phyloP scores from a whole-genome alignment of 2,329 filamentous ascomycete species.

The Aureobasidium sp. region DNA sequence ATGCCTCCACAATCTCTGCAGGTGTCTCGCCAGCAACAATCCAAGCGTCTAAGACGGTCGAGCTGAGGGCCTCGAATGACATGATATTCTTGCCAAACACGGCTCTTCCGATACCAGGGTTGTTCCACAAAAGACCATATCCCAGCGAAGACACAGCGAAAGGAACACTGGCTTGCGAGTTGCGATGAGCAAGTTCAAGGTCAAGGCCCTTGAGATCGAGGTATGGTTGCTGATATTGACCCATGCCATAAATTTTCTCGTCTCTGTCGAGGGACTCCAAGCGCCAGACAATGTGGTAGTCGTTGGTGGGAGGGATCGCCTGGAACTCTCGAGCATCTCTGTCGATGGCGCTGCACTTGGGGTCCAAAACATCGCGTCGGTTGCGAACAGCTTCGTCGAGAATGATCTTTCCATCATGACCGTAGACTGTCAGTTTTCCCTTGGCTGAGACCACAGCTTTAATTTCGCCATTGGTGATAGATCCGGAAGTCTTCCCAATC shows the following conservation, averaged over 20 bases:
- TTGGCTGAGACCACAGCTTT: slow-evolving; percentile 40
- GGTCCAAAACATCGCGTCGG: slow-evolving; percentile 46
- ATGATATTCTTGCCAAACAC: slow-evolving; percentile 56
- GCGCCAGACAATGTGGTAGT: slow-evolving; percentile 52
- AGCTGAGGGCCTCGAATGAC: slow-evolving; percentile 55
- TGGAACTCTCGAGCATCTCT: slow-evolving; percentile 54
- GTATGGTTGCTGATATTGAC: slow-evolving; percentile 59
- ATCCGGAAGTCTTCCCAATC: slow-evolving; percentile 29
- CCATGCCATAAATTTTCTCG: slow-evolving; percentile 63
- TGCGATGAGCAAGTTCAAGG: slow-evolving; percentile 58
- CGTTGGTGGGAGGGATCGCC: slow-evolving; percentile 41
- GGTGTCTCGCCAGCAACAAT: slow-evolving; percentile 53
- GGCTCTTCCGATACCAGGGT: slow-evolving; percentile 54
- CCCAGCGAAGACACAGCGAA: slow-evolving; percentile 55
- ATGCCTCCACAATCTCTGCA: slow-evolving; percentile 49
- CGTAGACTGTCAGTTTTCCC: slow-evolving; percentile 46
- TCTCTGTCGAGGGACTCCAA: slow-evolving; percentile 49
- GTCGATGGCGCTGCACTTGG: slow-evolving; percentile 52
- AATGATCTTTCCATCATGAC: slow-evolving; percentile 37
- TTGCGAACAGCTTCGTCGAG: slow-evolving; percentile 50
- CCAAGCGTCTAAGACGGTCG: slow-evolving; percentile 57
- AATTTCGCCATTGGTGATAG: slow-evolving; percentile 44
- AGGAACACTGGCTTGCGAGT: slow-evolving; percentile 59
- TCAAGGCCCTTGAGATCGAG: slow-evolving; percentile 58
- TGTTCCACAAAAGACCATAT: slow-evolving; percentile 62